Evolutionary conservation across 2,329 filamentous ascomycete species (phyloP).

Genomic region (Fusarium begoniae): DNA sequence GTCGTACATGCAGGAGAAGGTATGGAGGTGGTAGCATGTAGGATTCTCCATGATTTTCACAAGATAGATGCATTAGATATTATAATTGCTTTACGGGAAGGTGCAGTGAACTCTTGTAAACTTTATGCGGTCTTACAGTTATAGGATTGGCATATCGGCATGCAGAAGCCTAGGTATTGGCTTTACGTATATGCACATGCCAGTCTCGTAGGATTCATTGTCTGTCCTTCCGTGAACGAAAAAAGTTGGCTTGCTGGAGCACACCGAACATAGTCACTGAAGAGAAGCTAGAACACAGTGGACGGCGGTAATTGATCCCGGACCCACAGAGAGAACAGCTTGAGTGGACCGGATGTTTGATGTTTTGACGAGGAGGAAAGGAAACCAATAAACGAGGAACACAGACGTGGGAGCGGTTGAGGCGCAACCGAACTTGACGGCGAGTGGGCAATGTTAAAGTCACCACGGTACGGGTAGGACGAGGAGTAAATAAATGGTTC

Average conservation of each 20-base stretch:
- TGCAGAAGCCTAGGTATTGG: not conserved
- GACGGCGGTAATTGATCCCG: slow-evolving; percentile 10
- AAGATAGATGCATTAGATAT: not conserved
- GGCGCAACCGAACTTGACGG: slow-evolving; percentile 29
- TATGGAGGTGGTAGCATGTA: not conserved
- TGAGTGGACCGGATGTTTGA: slow-evolving; percentile 29
- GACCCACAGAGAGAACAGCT: slow-evolving; percentile 32
- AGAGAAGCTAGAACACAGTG: slow-evolving; percentile 3
- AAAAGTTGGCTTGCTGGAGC: slow-evolving; percentile 27
- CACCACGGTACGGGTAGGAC: not conserved
- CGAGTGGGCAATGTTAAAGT: slow-evolving; percentile 18
- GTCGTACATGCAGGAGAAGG: not conserved
- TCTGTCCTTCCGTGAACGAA: slow-evolving; percentile 15
- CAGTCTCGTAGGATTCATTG: not conserved
- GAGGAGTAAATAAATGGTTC: not conserved
- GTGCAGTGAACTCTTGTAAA: not conserved
- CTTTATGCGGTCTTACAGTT: not conserved
- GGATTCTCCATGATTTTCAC: not conserved
- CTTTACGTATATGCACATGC: not conserved
- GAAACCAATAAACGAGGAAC: slow-evolving; percentile 31
- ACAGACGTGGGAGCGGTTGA: slow-evolving; percentile 40
- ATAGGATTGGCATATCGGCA: not conserved
- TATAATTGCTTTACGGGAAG: not conserved
- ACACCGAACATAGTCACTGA: not conserved
- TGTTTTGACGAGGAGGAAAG: slow-evolving; percentile 31